Base-by-base conservation (phyloP, 495 filamentous ascomycete species). In the Trichoderma virens region DNA sequence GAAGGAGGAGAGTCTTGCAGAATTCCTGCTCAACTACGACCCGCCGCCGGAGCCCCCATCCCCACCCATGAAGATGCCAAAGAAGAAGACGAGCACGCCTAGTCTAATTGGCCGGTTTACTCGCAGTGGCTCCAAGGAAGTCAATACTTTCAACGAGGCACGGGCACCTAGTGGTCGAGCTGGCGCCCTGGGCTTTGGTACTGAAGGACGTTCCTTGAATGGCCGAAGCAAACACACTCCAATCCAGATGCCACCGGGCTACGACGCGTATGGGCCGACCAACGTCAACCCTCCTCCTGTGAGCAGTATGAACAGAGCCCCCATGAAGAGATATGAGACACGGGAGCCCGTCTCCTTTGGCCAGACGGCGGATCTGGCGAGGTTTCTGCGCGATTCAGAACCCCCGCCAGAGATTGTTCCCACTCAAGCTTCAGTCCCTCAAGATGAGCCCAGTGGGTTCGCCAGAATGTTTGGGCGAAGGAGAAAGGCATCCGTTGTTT, bases 1-100 rank as follows among this genome's bases (percentile, higher is more conserved):
- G 18, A 73, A 87, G 31, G 86, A 89, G 69, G 90, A 91, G 68
- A 92, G 89, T 69, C 72, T 97, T 59, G 84, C 91, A 35, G 95
- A 99, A 68, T 99, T 99, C 79, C 78, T 99, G 62, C 85, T 83
- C 61, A 92, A 83, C 68, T 87, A 84, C n/a, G 84, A 90, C 23
- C 94, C 93, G 16, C 92, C 94, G 2, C 75, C 81, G 18, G 75
- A 76, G 66, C 74, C 79, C 18, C 79, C 82, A 11, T 59, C 74
- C 62, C 75, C 45, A 31, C 68, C 68, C 8, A 65, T 67, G 45
- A 77, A 74, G 32, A 74, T 72, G 32, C 71, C 85, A 3, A 86
- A 86, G 73, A 87, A 86, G 71, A 84, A 85, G 70, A 78, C 83
- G 2, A 85, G 82, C 64, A 74, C 82, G 7, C 80, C 83, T 2